phyloP scores from a whole-genome alignment of 768 basidiomycete genomes.

The Trametes cubensis region DNA sequence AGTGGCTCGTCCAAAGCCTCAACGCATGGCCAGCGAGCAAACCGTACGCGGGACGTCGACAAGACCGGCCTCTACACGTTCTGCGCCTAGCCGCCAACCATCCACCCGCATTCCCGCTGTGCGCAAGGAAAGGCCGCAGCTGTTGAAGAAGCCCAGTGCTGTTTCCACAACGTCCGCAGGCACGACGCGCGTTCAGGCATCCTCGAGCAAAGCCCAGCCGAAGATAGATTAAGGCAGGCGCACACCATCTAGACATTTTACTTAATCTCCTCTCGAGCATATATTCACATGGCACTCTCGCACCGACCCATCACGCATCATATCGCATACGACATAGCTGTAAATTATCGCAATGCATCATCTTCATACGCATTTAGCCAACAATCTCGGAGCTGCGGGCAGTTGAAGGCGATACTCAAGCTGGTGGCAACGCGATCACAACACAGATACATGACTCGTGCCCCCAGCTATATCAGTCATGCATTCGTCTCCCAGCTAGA shows the following conservation, averaged over 20 bases:
- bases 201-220: neutral
- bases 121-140: slow-evolving; percentile 6
- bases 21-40: slow-evolving; percentile 8
- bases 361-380: neutral
- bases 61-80: neutral
- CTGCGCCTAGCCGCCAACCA: slow-evolving; percentile 5
- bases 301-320: neutral
- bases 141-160: slow-evolving; percentile 11
- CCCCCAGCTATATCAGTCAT: too few relatives aligned
- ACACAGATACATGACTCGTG: too few relatives aligned
- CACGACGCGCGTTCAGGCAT: neutral
- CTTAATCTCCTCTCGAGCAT: slow-evolving; percentile 2
- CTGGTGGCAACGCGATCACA: too few relatives aligned
- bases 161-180: neutral
- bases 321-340: slow-evolving; percentile 11
- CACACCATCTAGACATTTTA: neutral
- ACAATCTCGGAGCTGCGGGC: neutral
- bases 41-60: slow-evolving; percentile 16
- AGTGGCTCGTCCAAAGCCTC: slow-evolving; percentile 10
- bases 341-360: slow-evolving; percentile 19
- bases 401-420: too few relatives aligned
- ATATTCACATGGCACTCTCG: slow-evolving; percentile 2
- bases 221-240: neutral
- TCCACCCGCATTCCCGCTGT: slow-evolving; percentile 11
- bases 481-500: too few relatives aligned